phyloP scores from a whole-genome alignment of 768 basidiomycete genomes.

The Harrya chromipes region DNA sequence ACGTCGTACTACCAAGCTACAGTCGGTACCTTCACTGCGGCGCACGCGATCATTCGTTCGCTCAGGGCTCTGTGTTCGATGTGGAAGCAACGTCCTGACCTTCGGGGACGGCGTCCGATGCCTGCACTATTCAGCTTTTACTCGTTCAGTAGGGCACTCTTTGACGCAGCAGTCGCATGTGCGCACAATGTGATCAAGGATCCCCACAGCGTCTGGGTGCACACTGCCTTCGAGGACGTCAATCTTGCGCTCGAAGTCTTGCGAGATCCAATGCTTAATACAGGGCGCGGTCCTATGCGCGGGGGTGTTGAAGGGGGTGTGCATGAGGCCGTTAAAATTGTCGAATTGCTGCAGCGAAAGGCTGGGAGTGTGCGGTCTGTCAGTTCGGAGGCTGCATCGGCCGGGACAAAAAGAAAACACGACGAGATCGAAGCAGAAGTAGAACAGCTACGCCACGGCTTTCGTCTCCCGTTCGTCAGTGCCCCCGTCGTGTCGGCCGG shows the following conservation, averaged over 20 bases:
- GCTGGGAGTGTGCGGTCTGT: slow-evolving; percentile 33
- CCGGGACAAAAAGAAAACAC: slow-evolving; percentile 45
- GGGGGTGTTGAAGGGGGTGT: slow-evolving; percentile 33
- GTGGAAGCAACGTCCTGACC: slow-evolving; percentile 36
- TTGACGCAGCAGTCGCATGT: slow-evolving; percentile 65
- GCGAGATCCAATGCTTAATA: slow-evolving; percentile 33
- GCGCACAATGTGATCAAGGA: slow-evolving; percentile 60
- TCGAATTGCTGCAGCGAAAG: slow-evolving; percentile 40
- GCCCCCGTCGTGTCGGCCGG: slow-evolving; percentile 27
- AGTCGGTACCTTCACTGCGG: slow-evolving; percentile 59
- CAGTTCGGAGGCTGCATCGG: slow-evolving; percentile 7
- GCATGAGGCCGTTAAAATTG: slow-evolving; percentile 38
- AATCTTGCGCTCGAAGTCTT: slow-evolving; percentile 44
- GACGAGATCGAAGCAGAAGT: slow-evolving; percentile 37
- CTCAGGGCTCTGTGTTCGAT: slow-evolving; percentile 40
- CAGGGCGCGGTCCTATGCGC: slow-evolving; percentile 30
- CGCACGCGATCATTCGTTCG: slow-evolving; percentile 60
- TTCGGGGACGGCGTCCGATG: slow-evolving; percentile 32
- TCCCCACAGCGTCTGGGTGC: slow-evolving; percentile 45
- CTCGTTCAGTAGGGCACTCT: slow-evolving; percentile 57
- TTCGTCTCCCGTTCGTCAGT: slow-evolving; percentile 44
- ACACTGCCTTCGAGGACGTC: slow-evolving; percentile 46
- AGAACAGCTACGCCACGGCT: slow-evolving; percentile 29
- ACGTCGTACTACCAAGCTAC: slow-evolving; percentile 49
- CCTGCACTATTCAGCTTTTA: slow-evolving; percentile 56